Percentiles rank a stretch among this genome's conserved stretches.
phyloP scores from a whole-genome alignment of 2,329 filamentous ascomycete species.

The Teratosphaeria viscida region DNA sequence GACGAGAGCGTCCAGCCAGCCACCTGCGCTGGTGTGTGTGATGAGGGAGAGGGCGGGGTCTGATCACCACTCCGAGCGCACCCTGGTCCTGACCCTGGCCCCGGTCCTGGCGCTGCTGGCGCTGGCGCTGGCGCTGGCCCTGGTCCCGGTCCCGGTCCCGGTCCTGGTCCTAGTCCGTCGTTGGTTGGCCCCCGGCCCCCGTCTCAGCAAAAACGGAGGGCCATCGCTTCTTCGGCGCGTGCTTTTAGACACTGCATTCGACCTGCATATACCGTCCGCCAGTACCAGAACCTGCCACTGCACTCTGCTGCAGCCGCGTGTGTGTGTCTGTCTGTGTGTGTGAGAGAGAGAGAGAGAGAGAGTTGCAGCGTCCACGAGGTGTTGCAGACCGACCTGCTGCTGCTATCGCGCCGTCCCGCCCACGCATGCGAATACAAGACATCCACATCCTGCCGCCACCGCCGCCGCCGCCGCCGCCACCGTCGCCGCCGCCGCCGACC shows the following conservation, averaged over 20 bases:
- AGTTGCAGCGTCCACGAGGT: conserved; percentile 11
- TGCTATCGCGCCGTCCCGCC: conserved; percentile 4
- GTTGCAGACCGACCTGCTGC: conserved; percentile 2
- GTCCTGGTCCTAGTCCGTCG: background rate
- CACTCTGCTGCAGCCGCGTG: conserved; percentile 3
- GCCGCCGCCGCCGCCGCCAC: too few relatives aligned
- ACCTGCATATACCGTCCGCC: conserved; percentile 7
- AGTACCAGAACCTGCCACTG: background rate
- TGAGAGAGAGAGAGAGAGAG: too few relatives aligned
- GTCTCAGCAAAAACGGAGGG: conserved; percentile 10
- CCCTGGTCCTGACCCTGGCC: background rate
- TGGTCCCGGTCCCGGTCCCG: too few relatives aligned
- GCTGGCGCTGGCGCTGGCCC: too few relatives aligned
- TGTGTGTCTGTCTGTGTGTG: too few relatives aligned
- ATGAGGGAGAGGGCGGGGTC: background rate
- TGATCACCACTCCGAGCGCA: background rate
- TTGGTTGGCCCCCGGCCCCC: conserved; percentile 3
- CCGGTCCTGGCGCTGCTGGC: too few relatives aligned
- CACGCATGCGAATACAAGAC: conserved; percentile 1
- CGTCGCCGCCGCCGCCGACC: background rate
- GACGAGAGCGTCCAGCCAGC: background rate
- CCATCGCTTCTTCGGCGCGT: conserved; percentile 9
- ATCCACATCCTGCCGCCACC: background rate
- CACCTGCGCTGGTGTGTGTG: too few relatives aligned
- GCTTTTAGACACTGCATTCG: conserved; percentile 12